Conservation (phyloP, 305 asterid species). For the Fraxinus nigra region DNA sequence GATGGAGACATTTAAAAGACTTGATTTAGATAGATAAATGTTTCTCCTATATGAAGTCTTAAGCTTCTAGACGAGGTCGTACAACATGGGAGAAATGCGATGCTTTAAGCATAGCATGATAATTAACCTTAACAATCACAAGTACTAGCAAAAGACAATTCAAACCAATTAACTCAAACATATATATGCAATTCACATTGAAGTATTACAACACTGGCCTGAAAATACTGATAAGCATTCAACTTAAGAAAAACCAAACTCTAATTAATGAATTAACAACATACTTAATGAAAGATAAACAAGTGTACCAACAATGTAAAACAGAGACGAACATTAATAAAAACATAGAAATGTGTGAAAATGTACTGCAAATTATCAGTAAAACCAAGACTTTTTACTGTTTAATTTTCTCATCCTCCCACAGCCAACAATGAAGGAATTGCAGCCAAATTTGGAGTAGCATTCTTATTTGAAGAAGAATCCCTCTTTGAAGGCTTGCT, state of each 20-base stretch:
- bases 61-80: not conserved
- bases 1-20: not conserved
- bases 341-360: conserved; percentile 23
- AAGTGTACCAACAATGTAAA: conserved; percentile 18
- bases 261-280: conserved; percentile 8
- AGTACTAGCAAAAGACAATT: not conserved
- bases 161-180: not conserved
- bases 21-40: too few relatives aligned
- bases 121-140: not conserved
- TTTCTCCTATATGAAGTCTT: too few relatives aligned
- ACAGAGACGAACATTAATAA: conserved; percentile 19
- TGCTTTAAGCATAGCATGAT: not conserved
- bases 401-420: conserved; percentile 39
- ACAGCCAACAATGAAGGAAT: conserved; percentile 47
- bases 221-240: not conserved
- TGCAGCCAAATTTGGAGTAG: conserved; percentile 41
- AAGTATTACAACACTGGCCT: not conserved
- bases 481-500: conserved; percentile 43
- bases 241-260: not conserved
- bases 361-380: conserved; percentile 23
- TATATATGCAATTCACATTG: not conserved
- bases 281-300: conserved; percentile 6
- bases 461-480: conserved; percentile 30
- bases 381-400: not conserved
- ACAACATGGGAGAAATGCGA: not conserved